These are phyloP conservation scores for Myxozyma neglecta DNA, from an alignment of 805 yeast species.

Conservation along the genomic window DNA sequence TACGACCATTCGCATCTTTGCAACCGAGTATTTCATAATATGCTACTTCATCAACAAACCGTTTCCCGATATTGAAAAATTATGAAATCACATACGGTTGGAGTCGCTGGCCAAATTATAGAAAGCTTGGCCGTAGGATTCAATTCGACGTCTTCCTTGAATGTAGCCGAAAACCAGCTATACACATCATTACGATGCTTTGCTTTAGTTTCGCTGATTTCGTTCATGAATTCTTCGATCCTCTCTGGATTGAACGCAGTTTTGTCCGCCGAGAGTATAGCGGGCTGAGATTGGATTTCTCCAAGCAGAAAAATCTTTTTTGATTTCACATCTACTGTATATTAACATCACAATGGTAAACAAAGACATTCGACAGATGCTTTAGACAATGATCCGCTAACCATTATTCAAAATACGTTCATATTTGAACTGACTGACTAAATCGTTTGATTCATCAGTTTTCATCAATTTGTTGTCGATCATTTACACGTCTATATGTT, in stretches of 20 bases:
- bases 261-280: conserved; percentile 73
- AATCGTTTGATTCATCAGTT: not conserved
- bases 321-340: conserved; percentile 55
- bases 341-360: too few species aligned
- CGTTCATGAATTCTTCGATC: not conserved
- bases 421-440: conserved; percentile 12
- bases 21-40: conserved; percentile 69
- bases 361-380: too few species aligned
- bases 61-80: not conserved
- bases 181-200: conserved; percentile 80
- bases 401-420: conserved; percentile 14
- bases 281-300: conserved; percentile 55
- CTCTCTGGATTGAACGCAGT: conserved; percentile 52
- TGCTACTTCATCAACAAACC: conserved; percentile 46
- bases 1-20: conserved; percentile 57
- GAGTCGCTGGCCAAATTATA: conserved; percentile 85
- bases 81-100: conserved; percentile 36
- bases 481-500: not conserved
- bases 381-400: not conserved
- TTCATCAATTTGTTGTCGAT: not conserved
- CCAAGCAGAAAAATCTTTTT: conserved; percentile 74
- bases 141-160: conserved; percentile 46
- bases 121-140: conserved; percentile 69
- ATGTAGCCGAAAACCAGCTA: conserved; percentile 67
- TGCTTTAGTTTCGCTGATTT: conserved; percentile 35